Conservation (phyloP, 441 rosid species). For the Syzygium malaccense region DNA sequence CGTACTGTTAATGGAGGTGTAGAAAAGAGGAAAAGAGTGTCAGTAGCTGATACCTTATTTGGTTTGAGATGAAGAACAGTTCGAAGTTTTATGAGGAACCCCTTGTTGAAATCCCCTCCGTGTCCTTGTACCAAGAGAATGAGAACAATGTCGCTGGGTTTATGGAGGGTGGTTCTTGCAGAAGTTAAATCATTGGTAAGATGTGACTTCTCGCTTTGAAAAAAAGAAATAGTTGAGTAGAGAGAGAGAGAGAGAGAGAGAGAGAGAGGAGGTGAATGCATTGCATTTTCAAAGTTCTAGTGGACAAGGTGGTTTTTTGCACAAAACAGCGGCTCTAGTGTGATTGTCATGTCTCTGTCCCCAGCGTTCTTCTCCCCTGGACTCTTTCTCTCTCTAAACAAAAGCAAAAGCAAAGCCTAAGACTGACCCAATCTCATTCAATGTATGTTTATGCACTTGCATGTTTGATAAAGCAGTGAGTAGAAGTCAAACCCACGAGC, state of each 20-base stretch:
- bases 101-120: background rate
- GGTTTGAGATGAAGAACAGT: background rate
- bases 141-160: background rate
- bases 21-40: background rate
- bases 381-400: background rate
- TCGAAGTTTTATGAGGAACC: background rate
- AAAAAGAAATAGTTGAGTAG: background rate
- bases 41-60: background rate
- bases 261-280: background rate
- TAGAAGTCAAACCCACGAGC: background rate
- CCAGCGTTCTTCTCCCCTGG: slow-evolving; percentile 3
- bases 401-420: background rate
- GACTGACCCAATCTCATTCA: background rate
- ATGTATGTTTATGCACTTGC: background rate
- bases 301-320: background rate
- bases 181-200: background rate
- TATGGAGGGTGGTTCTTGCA: background rate
- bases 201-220: background rate
- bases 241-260: background rate
- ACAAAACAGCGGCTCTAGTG: background rate
- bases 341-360: background rate
- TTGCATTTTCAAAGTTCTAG: background rate
- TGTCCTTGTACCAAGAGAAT: background rate
- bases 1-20: background rate
- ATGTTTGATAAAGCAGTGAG: background rate